Conservation (phyloP, 352 stramenopile species). For the Phytophthora melonis region DNA sequence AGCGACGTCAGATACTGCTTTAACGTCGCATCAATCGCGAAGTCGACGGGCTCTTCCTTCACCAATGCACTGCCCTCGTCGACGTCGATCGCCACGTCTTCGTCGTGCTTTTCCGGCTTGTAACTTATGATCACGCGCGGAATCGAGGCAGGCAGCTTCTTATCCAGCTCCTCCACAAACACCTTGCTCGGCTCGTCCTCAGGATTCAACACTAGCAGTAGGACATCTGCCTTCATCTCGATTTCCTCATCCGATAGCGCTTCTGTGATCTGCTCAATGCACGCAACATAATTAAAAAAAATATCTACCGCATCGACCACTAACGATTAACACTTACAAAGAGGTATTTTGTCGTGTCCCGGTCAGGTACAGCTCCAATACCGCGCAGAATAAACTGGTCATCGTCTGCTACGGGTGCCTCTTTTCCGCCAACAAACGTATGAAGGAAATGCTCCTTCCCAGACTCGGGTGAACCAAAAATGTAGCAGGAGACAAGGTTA, state of each 20-base stretch:
- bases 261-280: constrained; percentile 65
- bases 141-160: constrained; percentile 61
- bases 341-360: constrained; percentile 68
- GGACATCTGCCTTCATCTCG: constrained; percentile 74
- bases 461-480: constrained; percentile 56
- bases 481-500: constrained; percentile 78
- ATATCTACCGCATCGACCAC: not conserved
- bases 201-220: constrained; percentile 78
- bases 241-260: constrained; percentile 68
- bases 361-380: constrained; percentile 66
- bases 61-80: constrained; percentile 28
- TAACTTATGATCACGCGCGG: constrained; percentile 71
- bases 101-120: constrained; percentile 40
- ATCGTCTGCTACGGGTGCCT: constrained; percentile 30
- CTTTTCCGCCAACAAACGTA: constrained; percentile 60
- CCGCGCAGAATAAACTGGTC: constrained; percentile 56
- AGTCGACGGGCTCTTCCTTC: constrained; percentile 35
- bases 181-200: constrained; percentile 52
- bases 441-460: constrained; percentile 67
- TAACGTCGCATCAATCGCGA: constrained; percentile 59
- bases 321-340: constrained; percentile 49
- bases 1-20: constrained; percentile 59
- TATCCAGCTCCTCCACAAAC: constrained; percentile 61
- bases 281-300: not conserved
- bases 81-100: constrained; percentile 15